A percentile compares a stretch with the other conserved stretches of the same genome.
Evolutionary conservation across 768 basidiomycete genomes (phyloP).

Genomic region (Lactarius evosmus): DNA sequence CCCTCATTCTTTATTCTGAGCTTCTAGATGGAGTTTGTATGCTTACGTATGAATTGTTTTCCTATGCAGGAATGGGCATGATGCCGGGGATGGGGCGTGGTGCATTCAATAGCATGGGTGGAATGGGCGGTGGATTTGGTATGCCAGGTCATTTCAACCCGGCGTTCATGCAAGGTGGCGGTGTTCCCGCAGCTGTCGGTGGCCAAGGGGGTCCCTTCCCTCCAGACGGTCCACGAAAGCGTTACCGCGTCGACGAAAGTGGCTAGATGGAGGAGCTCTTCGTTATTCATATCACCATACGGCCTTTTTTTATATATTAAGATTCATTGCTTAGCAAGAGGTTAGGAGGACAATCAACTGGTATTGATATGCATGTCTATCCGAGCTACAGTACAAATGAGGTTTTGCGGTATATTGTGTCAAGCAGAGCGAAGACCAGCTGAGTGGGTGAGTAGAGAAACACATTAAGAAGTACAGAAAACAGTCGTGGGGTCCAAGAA

Average conservation of each 20-base stretch:
- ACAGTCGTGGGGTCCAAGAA: neutral
- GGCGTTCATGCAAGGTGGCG: slow-evolving; percentile 54
- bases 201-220: slow-evolving; percentile 37
- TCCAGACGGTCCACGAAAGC: slow-evolving; percentile 51
- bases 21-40: slow-evolving; percentile 35
- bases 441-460: neutral
- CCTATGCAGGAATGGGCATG: slow-evolving; percentile 50
- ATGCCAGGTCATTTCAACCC: slow-evolving; percentile 71
- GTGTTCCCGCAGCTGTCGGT: slow-evolving; percentile 9
- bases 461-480: slow-evolving; percentile 10
- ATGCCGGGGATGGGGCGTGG: slow-evolving; percentile 35
- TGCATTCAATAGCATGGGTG: slow-evolving; percentile 24
- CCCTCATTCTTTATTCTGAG: slow-evolving; percentile 22
- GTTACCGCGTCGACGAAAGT: slow-evolving; percentile 54
- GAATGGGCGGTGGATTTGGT: slow-evolving; percentile 42
- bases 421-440: neutral
- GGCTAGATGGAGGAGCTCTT: slow-evolving; percentile 30
- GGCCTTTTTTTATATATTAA: neutral
- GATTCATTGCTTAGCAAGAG: neutral
- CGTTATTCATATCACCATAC: slow-evolving; percentile 9
- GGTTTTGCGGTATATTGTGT: slow-evolving; percentile 10
- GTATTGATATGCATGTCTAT: slow-evolving; percentile 13
- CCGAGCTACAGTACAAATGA: slow-evolving; percentile 17
- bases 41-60: slow-evolving; percentile 40
- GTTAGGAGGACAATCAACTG: neutral